These are phyloP conservation scores for Calcarisporium arbuscula DNA, from an alignment of 2,329 filamentous ascomycete species.

Conservation along the genomic window DNA sequence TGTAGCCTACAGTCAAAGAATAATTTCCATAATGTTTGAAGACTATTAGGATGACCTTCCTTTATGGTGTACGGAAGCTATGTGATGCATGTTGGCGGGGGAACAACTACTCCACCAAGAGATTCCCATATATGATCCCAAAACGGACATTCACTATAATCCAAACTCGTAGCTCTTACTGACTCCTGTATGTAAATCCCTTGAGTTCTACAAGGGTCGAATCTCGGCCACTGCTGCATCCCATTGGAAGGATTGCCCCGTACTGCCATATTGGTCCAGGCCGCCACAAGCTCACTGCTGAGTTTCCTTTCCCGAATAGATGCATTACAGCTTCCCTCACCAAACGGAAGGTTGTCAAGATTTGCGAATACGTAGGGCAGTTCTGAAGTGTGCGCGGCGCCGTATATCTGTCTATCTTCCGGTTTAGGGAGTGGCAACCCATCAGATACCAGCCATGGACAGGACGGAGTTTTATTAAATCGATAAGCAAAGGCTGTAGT, in stretches of 20 bases:
- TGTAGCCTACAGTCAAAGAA: no score
- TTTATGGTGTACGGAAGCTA: no score
- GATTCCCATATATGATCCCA: no score
- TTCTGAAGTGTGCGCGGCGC: slow-evolving; percentile 11
- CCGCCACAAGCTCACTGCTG: slow-evolving; percentile 7
- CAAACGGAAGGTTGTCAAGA: slow-evolving; percentile 11
- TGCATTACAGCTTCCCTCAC: slow-evolving; percentile 10
- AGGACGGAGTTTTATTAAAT: slow-evolving; percentile 10
- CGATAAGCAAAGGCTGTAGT: slow-evolving; percentile 11
- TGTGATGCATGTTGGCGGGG: no score
- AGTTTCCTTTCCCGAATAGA: slow-evolving; percentile 7
- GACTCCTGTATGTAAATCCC: no score
- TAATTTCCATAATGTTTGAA: no score
- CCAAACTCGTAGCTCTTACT: no score
- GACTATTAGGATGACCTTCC: no score
- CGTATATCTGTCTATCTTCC: slow-evolving; percentile 3
- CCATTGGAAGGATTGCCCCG: slow-evolving; percentile 7
- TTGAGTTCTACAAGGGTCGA: no score
- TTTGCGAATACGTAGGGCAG: slow-evolving; percentile 13
- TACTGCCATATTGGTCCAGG: slow-evolving; percentile 13
- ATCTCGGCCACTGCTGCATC: no score
- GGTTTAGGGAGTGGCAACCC: slow-evolving; percentile 6
- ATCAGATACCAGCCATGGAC: slow-evolving; percentile 11
- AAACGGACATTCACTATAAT: no score
- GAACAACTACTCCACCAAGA: no score